A percentile compares a stretch with the other conserved stretches of the same genome.
These are phyloP conservation scores for Saitozyma podzolica DNA, from an alignment of 768 basidiomycete species.

Conservation along the genomic window DNA sequence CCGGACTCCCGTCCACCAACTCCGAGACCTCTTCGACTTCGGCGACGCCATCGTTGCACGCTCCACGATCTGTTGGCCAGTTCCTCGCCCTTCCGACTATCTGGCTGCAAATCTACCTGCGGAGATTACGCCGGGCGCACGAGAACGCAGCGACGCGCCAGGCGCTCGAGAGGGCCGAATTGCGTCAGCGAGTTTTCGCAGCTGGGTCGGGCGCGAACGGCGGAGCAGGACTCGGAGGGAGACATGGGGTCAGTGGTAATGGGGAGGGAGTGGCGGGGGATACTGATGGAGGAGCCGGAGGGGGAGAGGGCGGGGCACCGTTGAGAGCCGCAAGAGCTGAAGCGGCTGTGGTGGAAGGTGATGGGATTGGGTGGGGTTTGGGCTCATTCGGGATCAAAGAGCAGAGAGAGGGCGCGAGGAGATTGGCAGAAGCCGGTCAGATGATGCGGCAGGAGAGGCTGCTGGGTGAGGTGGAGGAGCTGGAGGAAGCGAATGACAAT, in stretches of 20 bases:
- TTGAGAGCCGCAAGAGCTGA: conserved; percentile 1
- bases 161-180: conserved; percentile 37
- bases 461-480: conserved; percentile 14
- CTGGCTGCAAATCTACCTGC: conserved; percentile 39
- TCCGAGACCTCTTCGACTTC: conserved; percentile 44
- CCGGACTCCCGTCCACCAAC: conserved; percentile 22
- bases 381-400: conserved; percentile 66
- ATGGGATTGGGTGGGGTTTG: conserved; percentile 66
- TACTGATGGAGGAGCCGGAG: background rate
- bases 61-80: conserved; percentile 34
- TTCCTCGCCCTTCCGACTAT: conserved; percentile 45
- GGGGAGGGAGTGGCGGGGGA: background rate
- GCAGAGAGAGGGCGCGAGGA: conserved; percentile 34
- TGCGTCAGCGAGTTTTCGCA: conserved; percentile 26
- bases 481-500: conserved; percentile 12
- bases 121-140: conserved; percentile 42
- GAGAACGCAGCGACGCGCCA: conserved; percentile 46
- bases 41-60: conserved; percentile 41
- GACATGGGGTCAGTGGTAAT: too few relatives aligned
- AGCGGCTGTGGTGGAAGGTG: conserved; percentile 31
- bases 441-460: conserved; percentile 44
- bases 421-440: conserved; percentile 52
- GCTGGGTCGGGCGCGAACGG: background rate
- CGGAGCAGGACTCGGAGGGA: too few relatives aligned
- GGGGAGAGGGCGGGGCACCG: conserved; percentile 3